These are phyloP conservation scores for Aspergillus sp. DNA, from an alignment of 2,329 filamentous ascomycete genomes.

Conservation along the genomic window DNA sequence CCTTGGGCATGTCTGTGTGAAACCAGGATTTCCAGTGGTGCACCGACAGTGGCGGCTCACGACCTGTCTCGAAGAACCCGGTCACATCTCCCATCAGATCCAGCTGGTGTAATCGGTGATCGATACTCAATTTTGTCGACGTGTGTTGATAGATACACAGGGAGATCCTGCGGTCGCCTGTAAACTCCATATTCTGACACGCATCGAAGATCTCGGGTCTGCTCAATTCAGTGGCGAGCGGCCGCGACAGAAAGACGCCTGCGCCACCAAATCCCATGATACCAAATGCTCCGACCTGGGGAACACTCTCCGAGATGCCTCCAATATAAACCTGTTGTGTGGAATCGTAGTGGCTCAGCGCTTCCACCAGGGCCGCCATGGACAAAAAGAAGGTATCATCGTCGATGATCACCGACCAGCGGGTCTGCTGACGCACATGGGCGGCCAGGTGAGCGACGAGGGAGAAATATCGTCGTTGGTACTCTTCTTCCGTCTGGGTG, in stretches of 20 bases:
- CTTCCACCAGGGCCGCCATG: conserved; percentile 43
- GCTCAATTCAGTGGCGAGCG: conserved; percentile 44
- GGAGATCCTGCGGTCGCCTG: conserved; percentile 50
- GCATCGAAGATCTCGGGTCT: conserved; percentile 36
- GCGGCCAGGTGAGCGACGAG: conserved; percentile 45
- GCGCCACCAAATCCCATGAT: conserved; percentile 55
- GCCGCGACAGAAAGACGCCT: conserved; percentile 50
- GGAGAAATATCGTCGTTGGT: conserved; percentile 49
- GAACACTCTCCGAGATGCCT: conserved; percentile 49
- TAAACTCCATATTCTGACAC: conserved; percentile 41
- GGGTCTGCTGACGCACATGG: conserved; percentile 37
- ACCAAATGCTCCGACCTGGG: conserved; percentile 46
- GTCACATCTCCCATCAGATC: conserved; percentile 49
- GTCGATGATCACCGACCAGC: conserved; percentile 52
- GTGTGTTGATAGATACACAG: conserved; percentile 52
- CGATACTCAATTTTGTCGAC: conserved; percentile 45
- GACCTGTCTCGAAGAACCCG: conserved; percentile 54
- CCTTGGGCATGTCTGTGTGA: conserved; percentile 41
- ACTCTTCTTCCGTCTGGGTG: conserved; percentile 27
- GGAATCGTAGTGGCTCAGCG: conserved; percentile 44
- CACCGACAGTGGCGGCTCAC: conserved; percentile 45
- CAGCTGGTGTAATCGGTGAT: conserved; percentile 51
- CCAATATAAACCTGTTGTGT: conserved; percentile 47
- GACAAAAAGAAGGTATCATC: conserved; percentile 58
- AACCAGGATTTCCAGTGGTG: conserved; percentile 43